Base-by-base conservation (phyloP, 106 monocot genomes). In the Acanthochlamys bracteata region DNA sequence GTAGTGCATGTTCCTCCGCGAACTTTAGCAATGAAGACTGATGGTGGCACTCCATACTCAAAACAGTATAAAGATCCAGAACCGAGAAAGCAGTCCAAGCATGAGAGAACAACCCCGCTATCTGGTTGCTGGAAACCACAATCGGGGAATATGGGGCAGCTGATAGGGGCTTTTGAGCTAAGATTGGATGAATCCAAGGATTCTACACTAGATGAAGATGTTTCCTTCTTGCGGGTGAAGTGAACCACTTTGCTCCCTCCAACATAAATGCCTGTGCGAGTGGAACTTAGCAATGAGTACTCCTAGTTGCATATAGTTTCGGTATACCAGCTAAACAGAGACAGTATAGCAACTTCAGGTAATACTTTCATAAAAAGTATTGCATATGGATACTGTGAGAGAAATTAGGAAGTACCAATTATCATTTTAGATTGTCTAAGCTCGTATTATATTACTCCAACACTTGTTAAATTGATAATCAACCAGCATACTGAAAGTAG, bases 241-340 rank as follows among this genome's bases (percentile, higher is more conserved):
- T 96, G 96, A 41, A 96, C 90, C 40, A 96, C 88, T 67, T 91
- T 96, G 73, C 61, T 80, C 55, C 91, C 85, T 72, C 96, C 96
- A 1, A 96, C 96, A 63, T 91, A 96, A 43, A 96, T 83, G 3
- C 90, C 96, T 98, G 74, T 25, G 66, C n/a, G 16, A 59, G 10
- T 15, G 33, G 33, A 33, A 33, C 33, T 1, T 33, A 33, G 33
- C 33, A 33, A 33, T 33, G 33, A 8, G 24, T 25, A 59, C 0
- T 33, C 10, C 7, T 59, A 33, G 16, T 59, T 16, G 59, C 26
- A 24, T 0, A 25, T 16, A 59, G 26, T 7, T 24, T 26, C 59
- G 7, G 16, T 59, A 24, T 15, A 59, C 16, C 4, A 59, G 59
- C 16, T 16, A 25, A 59, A 7, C 3, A 49, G 49, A 6, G 6